Conservation (phyloP, 306 rosid genomes). For the Glycine soja region DNA sequence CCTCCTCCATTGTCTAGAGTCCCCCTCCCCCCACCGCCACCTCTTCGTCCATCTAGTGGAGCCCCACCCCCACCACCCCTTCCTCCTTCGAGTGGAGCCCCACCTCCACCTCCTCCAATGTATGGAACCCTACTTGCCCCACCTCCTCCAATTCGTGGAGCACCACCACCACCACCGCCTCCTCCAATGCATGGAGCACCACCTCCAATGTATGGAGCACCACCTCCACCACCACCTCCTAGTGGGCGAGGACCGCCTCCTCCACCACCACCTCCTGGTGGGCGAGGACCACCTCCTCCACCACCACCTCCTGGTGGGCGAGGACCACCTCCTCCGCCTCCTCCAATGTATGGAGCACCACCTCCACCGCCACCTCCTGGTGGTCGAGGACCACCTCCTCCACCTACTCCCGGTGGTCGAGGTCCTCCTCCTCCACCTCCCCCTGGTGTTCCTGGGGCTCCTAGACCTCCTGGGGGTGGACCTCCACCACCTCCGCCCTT, state of each 20-base stretch:
- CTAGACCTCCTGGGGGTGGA: slow-evolving; percentile 67
- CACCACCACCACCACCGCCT: slow-evolving; percentile 19
- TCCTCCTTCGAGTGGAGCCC: slow-evolving; percentile 36
- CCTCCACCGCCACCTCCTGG: slow-evolving; percentile 7
- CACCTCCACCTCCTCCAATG: background rate
- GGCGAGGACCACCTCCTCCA: slow-evolving; percentile 31
- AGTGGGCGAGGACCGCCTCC: slow-evolving; percentile 27
- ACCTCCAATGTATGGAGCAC: slow-evolving; percentile 23
- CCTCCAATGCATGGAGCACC: slow-evolving; percentile 18
- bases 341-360: slow-evolving; percentile 36
- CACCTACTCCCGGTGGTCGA: slow-evolving; percentile 53
- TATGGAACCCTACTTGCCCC: slow-evolving; percentile 37
- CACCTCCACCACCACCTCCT: slow-evolving; percentile 54
- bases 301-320: slow-evolving; percentile 50
- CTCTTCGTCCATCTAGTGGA: slow-evolving; percentile 51
- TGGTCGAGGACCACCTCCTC: slow-evolving; percentile 28
- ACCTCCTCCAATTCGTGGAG: background rate
- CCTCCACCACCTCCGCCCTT: slow-evolving; percentile 77
- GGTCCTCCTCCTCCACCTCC: slow-evolving; percentile 71
- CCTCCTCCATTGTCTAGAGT: slow-evolving; percentile 44
- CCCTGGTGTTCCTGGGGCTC: slow-evolving; percentile 56
- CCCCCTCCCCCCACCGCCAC: slow-evolving; percentile 57
- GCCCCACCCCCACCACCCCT: slow-evolving; percentile 46
- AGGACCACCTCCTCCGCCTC: slow-evolving; percentile 65
- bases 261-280: slow-evolving; percentile 49